Percentiles rank a stretch among this genome's conserved stretches.
Conservation (phyloP, 202 grass and related monocot species). For the Schoenoplectus tabernaemontani region DNA sequence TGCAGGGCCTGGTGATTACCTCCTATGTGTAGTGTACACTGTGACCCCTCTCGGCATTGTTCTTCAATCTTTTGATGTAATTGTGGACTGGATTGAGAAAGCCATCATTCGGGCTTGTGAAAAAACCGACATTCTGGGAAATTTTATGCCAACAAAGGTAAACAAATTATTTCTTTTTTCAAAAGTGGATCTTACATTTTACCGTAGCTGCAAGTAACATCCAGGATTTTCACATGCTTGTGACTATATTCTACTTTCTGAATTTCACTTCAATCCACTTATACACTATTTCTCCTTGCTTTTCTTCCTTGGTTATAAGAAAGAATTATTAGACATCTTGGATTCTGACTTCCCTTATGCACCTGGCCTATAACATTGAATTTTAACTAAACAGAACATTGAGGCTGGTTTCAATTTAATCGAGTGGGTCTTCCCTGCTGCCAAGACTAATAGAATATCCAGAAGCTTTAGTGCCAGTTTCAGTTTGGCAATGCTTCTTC, state of each 20-base stretch:
- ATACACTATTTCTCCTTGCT: neutral
- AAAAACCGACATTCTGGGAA: slow-evolving; percentile 67
- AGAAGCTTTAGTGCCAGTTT: no score
- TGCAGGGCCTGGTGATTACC: slow-evolving; percentile 90
- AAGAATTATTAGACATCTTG: no score
- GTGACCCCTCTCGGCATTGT: slow-evolving; percentile 93
- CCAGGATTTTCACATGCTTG: neutral
- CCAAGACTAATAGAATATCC: no score
- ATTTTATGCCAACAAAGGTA: slow-evolving; percentile 85
- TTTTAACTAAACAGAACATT: no score
- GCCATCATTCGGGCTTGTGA: slow-evolving; percentile 76
- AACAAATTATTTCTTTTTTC: neutral
- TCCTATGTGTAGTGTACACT: slow-evolving; percentile 89
- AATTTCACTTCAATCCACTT: neutral
- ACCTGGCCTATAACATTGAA: no score
- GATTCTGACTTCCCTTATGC: no score
- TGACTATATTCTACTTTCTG: no score
- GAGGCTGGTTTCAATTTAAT: no score
- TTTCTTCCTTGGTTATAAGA: no score
- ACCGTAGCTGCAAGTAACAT: neutral
- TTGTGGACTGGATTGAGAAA: slow-evolving; percentile 88
- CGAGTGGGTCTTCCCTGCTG: no score
- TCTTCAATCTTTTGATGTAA: slow-evolving; percentile 87
- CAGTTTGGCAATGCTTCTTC: no score
- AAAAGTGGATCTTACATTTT: neutral